Conservation (phyloP, 495 filamentous ascomycete genomes). For the Monascus purpureus region DNA sequence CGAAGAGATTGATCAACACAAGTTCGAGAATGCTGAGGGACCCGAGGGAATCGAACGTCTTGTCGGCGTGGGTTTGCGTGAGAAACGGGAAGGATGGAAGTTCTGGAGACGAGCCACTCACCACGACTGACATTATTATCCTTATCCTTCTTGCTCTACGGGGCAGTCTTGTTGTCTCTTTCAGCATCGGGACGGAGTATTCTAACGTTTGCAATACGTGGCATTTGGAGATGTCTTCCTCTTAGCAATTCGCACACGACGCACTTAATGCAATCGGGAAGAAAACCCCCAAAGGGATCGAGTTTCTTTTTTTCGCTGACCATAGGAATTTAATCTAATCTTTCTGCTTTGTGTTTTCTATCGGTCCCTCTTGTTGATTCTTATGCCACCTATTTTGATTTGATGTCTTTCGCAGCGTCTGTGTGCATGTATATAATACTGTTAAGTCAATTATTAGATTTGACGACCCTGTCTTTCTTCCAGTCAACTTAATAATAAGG, state of each 20-base stretch:
- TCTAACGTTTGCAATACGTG: too few relatives aligned
- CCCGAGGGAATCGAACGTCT: conserved; percentile 66
- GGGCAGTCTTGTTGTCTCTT: too few relatives aligned
- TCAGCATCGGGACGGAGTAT: too few relatives aligned
- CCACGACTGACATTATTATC: conserved; percentile 3
- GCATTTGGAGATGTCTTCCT: too few relatives aligned
- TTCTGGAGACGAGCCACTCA: conserved; percentile 57
- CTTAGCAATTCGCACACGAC: too few relatives aligned
- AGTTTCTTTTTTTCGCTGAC: neutral
- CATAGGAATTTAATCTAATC: neutral
- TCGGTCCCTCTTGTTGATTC: neutral
- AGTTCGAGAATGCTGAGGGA: conserved; percentile 71
- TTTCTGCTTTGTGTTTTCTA: neutral
- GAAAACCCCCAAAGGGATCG: too few relatives aligned
- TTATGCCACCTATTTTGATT: neutral
- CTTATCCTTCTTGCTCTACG: too few relatives aligned
- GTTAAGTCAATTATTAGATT: too few relatives aligned
- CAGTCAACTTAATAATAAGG: too few relatives aligned
- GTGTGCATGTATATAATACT: too few relatives aligned
- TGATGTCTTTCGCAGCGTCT: neutral
- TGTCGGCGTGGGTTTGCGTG: conserved; percentile 43
- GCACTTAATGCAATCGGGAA: too few relatives aligned
- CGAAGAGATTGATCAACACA: conserved; percentile 84
- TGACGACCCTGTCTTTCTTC: too few relatives aligned
- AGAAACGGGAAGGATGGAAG: conserved; percentile 76